Evolutionary conservation across 2,329 filamentous ascomycete genomes (phyloP), one percentile per base, ranked within the genome.

Genomic region (Fusarium redolens): DNA sequence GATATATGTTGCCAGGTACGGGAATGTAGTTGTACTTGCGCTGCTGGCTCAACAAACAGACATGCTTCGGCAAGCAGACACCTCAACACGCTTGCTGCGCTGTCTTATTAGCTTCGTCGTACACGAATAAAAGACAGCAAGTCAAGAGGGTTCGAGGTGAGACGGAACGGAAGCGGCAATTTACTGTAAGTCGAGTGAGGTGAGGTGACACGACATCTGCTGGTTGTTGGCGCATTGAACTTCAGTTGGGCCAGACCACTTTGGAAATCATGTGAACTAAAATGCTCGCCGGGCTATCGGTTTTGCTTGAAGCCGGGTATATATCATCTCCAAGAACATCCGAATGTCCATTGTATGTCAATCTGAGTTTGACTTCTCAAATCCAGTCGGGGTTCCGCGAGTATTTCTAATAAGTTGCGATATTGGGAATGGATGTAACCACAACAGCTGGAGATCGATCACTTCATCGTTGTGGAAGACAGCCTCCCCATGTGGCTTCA

Each of bases 131-230:
- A 50, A 59, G 33, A 72, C 28, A 43, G 30, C 18, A 33, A 51
- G 45, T 51, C 67, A 62, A 71, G 50, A 61, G 41, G 37, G 60
- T 54, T 60, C 47, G 61, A 69, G 61, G 66, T 61, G 67, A 69
- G 59, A 45, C 58, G 45, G 69, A 65, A 65, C 67, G 35, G 69
- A 60, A 57, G 47, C 69, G 57, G 58, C 55, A 55, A 71, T 31
- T 58, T 65, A n/a, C 31, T 37, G 33, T 37, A 40, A 57, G 43
- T 63, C 43, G 67, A 62, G 65, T 66, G 66, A 76, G 64, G 68
- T 68, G 70, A 76, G 7, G 64, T 75, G 72, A 76, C 30, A 61
- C 76, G 70, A 73, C 40, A 61, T 60, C 54, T 65, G 47, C 54
- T 58, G 54, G 61, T 51, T 57, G 48, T 74, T 74, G 68, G 64